Evolutionary conservation across 2,329 filamentous ascomycete species (phyloP), one percentile per base, ranked within the genome.

Genomic region (Cercospora sp.): DNA sequence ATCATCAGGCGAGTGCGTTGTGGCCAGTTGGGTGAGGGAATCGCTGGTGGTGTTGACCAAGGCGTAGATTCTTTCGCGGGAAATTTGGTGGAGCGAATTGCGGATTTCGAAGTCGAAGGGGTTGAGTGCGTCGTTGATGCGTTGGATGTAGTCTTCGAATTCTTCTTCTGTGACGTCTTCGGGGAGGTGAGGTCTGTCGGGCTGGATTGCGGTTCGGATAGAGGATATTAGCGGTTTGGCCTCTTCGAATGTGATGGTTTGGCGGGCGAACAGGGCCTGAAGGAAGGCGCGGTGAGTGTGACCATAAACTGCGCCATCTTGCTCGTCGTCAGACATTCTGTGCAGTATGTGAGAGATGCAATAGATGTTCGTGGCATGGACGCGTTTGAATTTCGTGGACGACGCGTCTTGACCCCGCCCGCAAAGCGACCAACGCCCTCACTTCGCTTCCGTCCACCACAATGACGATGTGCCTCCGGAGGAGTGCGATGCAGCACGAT

Each of bases 41-140:
- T 99, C 95, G 69, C 90, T 93, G 9, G 91, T 90, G 0, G 90
- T 92, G 81, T 99, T 99, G 58, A 98, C 90, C 37, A 99, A 84
- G 1, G 91, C 92, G 78, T 90, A 97, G 24, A 93, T 83, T n/a
- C 88, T 87, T 49, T 69, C 53, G 88, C 9, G 85, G 85, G 30
- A 73, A 13, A 80, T 77, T 78, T 97, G 94, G 74, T 95, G 88
- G 40, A 87, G 81, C 3, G 87, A 87, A 76, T 85, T 91, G 69
- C 93, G 89, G 76, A 99, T 93, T 79, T 97, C 94, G 73, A 93
- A 89, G 81, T 98, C 94, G 77, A 97, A 92, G 8, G 88, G 85
- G 0, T 91, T 91, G 59, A 97, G 86, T 24, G 88, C 88, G 53
- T 87, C 84, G 74, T 94, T 93, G 32, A 93, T 88, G 24, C 85